These are phyloP conservation scores for Cyclostephanos invisitatus DNA, from an alignment of 108 stramenopile genomes.

Conservation along the genomic window DNA sequence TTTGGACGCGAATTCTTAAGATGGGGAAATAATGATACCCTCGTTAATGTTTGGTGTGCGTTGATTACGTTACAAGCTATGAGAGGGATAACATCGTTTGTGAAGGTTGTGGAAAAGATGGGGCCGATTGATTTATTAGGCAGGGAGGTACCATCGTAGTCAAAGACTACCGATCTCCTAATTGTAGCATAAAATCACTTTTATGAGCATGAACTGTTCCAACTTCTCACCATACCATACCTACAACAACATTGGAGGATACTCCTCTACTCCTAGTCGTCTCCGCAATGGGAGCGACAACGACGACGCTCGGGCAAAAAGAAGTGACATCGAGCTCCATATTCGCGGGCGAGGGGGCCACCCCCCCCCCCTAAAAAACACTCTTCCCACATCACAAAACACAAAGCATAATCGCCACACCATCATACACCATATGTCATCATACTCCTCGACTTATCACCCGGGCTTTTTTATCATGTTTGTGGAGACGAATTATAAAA, in stretches of 20 bases:
- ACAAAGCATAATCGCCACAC: not conserved
- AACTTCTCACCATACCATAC: too few species aligned
- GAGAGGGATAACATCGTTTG: constrained; percentile 78
- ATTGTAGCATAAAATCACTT: not conserved
- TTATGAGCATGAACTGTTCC: too few species aligned
- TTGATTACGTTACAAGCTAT: constrained; percentile 75
- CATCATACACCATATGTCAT: too few species aligned
- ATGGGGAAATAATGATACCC: constrained; percentile 48
- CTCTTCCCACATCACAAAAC: not conserved
- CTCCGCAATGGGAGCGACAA: too few species aligned
- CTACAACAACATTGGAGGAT: too few species aligned
- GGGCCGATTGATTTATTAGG: constrained; percentile 76
- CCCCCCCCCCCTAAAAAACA: not conserved
- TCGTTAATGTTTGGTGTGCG: constrained; percentile 77
- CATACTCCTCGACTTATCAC: constrained; percentile 13
- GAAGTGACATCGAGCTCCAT: too few species aligned
- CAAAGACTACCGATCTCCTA: not conserved
- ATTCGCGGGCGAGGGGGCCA: too few species aligned
- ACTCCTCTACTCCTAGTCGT: too few species aligned
- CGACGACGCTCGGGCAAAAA: too few species aligned
- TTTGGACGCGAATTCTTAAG: constrained; percentile 10
- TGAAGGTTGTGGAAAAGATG: constrained; percentile 62
- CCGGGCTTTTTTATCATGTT: not conserved
- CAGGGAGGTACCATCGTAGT: constrained; percentile 1
- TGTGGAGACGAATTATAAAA: too few species aligned